Conservation (phyloP, 163 green algal genomes). For the Scenedesmus sp. region DNA sequence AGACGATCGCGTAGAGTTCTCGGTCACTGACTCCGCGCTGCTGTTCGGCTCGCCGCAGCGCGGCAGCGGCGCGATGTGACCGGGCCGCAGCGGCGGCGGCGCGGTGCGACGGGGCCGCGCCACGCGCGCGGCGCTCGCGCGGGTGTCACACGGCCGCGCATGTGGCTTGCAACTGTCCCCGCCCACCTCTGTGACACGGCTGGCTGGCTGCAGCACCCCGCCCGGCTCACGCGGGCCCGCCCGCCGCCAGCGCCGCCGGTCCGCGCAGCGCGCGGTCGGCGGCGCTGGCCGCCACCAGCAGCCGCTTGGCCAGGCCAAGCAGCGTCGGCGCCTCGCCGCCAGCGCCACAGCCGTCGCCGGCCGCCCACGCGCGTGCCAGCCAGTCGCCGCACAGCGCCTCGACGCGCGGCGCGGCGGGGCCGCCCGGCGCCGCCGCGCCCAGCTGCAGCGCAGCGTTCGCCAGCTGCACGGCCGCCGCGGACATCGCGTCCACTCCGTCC, state of each 20-base stretch:
- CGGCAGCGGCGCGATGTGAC: neutral
- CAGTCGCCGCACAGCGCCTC: neutral
- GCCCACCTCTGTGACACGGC: too few species aligned
- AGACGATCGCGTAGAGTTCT: constrained; percentile 51
- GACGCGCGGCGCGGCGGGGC: neutral
- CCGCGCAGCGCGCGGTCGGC: neutral
- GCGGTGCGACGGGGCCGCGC: too few species aligned
- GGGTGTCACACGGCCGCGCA: too few species aligned
- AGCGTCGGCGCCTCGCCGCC: neutral
- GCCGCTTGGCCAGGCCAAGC: constrained; percentile 12
- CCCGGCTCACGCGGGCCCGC: too few species aligned
- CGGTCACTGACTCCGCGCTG: constrained; percentile 36
- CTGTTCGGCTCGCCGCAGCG: constrained; percentile 28
- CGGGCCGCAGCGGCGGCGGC: too few species aligned
- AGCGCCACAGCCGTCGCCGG: neutral
- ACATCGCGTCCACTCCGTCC: neutral
- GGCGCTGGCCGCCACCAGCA: constrained; percentile 8
- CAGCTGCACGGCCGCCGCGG: neutral
- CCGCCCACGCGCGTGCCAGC: neutral
- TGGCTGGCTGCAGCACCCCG: too few species aligned
- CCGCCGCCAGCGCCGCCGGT: too few species aligned
- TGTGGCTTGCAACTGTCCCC: too few species aligned
- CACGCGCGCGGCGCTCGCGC: too few species aligned
- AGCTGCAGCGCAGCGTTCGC: too few species aligned
- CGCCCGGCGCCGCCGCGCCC: too few species aligned